phyloP scores from a whole-genome alignment of 1,139 yeast genomes.

The Pichia sp. region DNA sequence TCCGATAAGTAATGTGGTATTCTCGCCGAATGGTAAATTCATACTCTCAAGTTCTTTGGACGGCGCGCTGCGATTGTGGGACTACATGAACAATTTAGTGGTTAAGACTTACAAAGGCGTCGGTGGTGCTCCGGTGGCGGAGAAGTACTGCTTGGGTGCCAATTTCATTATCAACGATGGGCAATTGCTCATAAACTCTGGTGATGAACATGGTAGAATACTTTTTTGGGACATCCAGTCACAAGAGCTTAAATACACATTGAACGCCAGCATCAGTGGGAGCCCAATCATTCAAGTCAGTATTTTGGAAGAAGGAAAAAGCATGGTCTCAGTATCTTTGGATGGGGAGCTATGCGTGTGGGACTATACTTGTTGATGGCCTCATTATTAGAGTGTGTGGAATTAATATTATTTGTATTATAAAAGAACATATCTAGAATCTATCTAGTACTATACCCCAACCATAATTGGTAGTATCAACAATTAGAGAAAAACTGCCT shows the following conservation, averaged over 20 bases:
- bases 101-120: slow-evolving; percentile 61
- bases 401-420: slow-evolving; percentile 1
- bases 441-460: no score
- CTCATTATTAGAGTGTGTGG: slow-evolving; percentile 2
- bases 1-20: slow-evolving; percentile 67
- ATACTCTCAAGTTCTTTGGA: slow-evolving; percentile 76
- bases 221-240: slow-evolving; percentile 72
- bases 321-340: slow-evolving; percentile 38
- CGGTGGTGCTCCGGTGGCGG: slow-evolving; percentile 31
- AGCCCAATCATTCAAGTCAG: slow-evolving; percentile 42
- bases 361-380: slow-evolving; percentile 20
- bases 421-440: neutral
- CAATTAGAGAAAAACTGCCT: no score
- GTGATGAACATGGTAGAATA: slow-evolving; percentile 55
- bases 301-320: slow-evolving; percentile 30
- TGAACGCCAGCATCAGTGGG: slow-evolving; percentile 14
- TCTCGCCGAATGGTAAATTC: slow-evolving; percentile 79
- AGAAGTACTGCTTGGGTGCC: slow-evolving; percentile 41
- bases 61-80: slow-evolving; percentile 75
- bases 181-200: slow-evolving; percentile 49
- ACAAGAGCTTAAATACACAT: slow-evolving; percentile 31
- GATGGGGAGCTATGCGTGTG: slow-evolving; percentile 34
- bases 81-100: slow-evolving; percentile 68
- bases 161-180: slow-evolving; percentile 32
- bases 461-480: no score